Percentiles rank a stretch among this genome's conserved stretches.
Conservation (phyloP, 768 basidiomycete genomes). For the Termitomyces sp. region DNA sequence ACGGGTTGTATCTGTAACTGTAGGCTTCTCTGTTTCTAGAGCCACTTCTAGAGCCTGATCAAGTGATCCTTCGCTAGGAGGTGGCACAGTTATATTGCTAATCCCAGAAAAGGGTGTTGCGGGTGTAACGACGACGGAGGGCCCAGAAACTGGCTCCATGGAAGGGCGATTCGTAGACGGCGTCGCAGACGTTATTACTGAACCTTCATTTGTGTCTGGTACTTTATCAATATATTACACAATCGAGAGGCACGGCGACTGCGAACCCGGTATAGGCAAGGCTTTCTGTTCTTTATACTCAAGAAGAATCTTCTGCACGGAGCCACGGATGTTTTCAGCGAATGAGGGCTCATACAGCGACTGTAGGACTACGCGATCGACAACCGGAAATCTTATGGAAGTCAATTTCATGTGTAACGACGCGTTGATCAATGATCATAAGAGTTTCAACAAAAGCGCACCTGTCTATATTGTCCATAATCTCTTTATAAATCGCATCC, state of each 20-base stretch:
- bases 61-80: constrained; percentile 15
- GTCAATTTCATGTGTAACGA: background rate
- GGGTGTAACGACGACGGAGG: constrained; percentile 11
- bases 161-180: constrained; percentile 13
- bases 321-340: constrained; percentile 38
- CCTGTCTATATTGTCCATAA: constrained; percentile 76
- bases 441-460: constrained; percentile 23
- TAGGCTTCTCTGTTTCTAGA: constrained; percentile 15
- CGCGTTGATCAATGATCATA: no score
- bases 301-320: constrained; percentile 44
- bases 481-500: constrained; percentile 55
- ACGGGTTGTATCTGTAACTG: background rate
- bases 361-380: constrained; percentile 59
- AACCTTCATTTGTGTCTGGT: constrained; percentile 17
- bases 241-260: constrained; percentile 6
- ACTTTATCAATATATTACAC: constrained; percentile 14
- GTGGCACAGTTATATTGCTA: constrained; percentile 10
- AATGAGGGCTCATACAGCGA: constrained; percentile 50
- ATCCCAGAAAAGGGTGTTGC: constrained; percentile 4
- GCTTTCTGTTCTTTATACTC: constrained; percentile 33
- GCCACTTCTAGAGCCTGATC: constrained; percentile 10
- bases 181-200: constrained; percentile 11
- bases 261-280: constrained; percentile 17
- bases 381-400: constrained; percentile 59
- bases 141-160: constrained; percentile 10